Base-by-base conservation (phyloP, 148 eudicot species). In the Dysphania ambrosioides region DNA sequence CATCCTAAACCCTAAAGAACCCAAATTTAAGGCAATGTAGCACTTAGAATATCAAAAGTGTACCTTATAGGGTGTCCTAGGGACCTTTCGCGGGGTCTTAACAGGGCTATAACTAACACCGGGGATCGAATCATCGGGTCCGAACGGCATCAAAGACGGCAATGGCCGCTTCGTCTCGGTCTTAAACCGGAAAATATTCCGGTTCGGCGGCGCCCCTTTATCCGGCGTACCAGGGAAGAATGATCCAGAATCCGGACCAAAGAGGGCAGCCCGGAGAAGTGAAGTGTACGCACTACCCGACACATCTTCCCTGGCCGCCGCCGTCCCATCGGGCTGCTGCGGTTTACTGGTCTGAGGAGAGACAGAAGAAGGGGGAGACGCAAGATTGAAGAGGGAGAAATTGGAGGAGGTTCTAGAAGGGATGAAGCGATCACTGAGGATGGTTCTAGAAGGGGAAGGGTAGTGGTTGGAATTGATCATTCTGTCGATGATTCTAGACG, bases 51-150 rank as follows among this genome's bases (percentile, higher is more conserved):
- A 41, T 41, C 29, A 67, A 67, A 67, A 67, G 4, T 21, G 30
- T 65, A 94, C 98, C 98, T 94, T 91, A 68, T 83, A 91, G 8
- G 98, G 98, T 4, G 98, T 82, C 64, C 93, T 83, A 0, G 97
- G 83, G 29, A 94, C 88, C 68, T 91, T 94, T 74, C 97, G 68
- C 0, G 90, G 91, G 12, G 88, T 74, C 77, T 94, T 91, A 5
- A 91, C 92, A 29, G 96, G 98, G 58, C 90, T 90, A 75, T 85
- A 88, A 82, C 80, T 82, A 66, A 87, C 83, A 41, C 97, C 96
- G 19, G 88, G 85, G 32, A 86, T 74, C 78, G 85, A 73, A 83
- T 91, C 93, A 68, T 91, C 95, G 29, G 82, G 81, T 75, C 87
- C 98, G 32, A 88, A 87, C 23, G 97, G 97, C 55, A 75, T 77